Evolutionary conservation across 768 basidiomycete genomes (phyloP).

Genomic region (Termitomyces sp.): DNA sequence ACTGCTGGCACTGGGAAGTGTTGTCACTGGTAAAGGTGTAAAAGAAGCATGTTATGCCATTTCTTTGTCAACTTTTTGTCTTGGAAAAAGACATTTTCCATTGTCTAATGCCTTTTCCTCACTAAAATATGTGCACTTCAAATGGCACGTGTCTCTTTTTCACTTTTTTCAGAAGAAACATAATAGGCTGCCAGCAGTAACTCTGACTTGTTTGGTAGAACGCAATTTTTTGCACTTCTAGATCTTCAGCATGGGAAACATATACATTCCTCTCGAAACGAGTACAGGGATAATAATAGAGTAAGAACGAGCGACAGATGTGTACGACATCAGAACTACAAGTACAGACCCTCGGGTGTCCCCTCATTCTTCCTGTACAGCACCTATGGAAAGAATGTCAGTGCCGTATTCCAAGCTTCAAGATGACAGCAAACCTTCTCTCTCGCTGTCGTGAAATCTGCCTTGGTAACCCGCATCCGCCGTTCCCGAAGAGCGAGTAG

Average conservation of each 20-base stretch:
- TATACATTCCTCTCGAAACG: not conserved
- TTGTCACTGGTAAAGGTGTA: too few relatives aligned
- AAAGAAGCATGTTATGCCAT: too few relatives aligned
- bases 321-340: conserved; percentile 34
- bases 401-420: not conserved
- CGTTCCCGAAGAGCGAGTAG: conserved; percentile 90
- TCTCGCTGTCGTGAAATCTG: conserved; percentile 83
- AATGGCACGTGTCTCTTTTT: too few relatives aligned
- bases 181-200: too few relatives aligned
- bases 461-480: conserved; percentile 90
- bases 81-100: too few relatives aligned
- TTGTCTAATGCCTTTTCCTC: too few relatives aligned
- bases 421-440: conserved; percentile 69
- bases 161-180: too few relatives aligned
- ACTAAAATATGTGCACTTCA: too few relatives aligned
- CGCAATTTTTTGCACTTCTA: not conserved
- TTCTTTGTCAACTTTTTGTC: too few relatives aligned
- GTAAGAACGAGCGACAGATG: conserved; percentile 4
- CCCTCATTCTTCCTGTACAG: conserved; percentile 98
- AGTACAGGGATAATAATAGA: conserved; percentile 4
- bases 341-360: conserved; percentile 83
- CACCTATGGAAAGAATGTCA: conserved; percentile 37
- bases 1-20: too few relatives aligned
- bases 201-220: not conserved
- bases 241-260: not conserved